A percentile compares a stretch with the other conserved stretches of the same genome.
Conservation (phyloP, 306 rosid species). For the Quillaja saponaria region DNA sequence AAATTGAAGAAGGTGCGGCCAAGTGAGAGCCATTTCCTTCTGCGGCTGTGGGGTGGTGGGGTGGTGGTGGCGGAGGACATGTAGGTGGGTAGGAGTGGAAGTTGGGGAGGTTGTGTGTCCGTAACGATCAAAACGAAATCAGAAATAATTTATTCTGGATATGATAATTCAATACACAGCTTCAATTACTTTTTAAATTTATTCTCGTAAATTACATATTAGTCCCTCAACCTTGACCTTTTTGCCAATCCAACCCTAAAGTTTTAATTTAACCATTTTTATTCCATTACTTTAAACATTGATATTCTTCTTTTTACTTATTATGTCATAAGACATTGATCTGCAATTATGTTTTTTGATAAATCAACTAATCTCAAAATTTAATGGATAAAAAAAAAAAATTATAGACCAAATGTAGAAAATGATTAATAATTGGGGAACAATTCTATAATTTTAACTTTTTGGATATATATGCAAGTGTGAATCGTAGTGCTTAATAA, state of each 20-base stretch:
- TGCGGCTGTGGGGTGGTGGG: constrained; percentile 26
- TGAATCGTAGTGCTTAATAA: neutral
- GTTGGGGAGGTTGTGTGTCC: constrained; percentile 22
- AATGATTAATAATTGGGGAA: no score
- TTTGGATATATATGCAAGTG: neutral
- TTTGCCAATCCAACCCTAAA: neutral
- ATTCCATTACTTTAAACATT: no score
- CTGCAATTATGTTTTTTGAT: no score
- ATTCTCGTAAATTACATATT: no score
- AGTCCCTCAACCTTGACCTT: neutral
- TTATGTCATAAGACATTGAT: no score
- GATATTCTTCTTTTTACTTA: no score
- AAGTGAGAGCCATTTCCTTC: constrained; percentile 56
- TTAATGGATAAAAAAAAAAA: no score
- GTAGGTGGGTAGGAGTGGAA: constrained; percentile 34
- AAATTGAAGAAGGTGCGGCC: constrained; percentile 47
- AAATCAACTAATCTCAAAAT: no score
- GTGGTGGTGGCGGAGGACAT: constrained; percentile 40
- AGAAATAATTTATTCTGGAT: constrained; percentile 22
- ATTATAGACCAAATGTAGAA: no score
- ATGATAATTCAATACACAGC: neutral
- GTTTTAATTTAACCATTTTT: no score
- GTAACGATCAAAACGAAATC: constrained; percentile 32
- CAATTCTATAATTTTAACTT: neutral
- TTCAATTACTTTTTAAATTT: constrained; percentile 21